These are phyloP conservation scores for Rutstroemia sp. DNA, from an alignment of 2,329 filamentous ascomycete genomes.

Conservation along the genomic window DNA sequence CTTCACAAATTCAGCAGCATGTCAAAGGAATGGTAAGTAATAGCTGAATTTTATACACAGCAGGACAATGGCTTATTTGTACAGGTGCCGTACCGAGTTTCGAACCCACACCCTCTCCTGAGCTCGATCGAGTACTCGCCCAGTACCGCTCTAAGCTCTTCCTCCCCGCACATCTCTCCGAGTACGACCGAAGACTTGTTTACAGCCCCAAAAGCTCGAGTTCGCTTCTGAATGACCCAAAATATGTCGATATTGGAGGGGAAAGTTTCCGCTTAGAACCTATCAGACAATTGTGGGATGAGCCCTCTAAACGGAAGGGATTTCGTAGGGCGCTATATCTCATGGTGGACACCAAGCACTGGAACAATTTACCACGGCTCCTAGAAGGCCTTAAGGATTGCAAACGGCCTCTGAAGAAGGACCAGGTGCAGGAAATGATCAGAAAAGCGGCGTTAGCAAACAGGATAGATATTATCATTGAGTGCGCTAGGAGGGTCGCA, in stretches of 20 bases:
- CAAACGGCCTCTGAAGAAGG: neutral
- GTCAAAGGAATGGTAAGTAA: constrained; percentile 20
- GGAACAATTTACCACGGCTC: constrained; percentile 27
- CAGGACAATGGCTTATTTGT: neutral
- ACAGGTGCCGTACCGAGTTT: constrained; percentile 25
- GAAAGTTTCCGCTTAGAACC: constrained; percentile 31
- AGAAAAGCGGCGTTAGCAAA: constrained; percentile 13
- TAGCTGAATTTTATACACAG: neutral
- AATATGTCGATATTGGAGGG: constrained; percentile 51
- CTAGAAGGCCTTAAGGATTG: constrained; percentile 25
- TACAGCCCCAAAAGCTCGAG: constrained; percentile 40
- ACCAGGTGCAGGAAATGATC: constrained; percentile 11
- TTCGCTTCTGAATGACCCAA: constrained; percentile 45
- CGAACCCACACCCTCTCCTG: constrained; percentile 45
- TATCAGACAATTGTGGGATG: constrained; percentile 19
- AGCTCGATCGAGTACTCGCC: constrained; percentile 46
- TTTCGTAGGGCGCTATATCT: constrained; percentile 17
- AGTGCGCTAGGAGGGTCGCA: constrained; percentile 22
- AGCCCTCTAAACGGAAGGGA: constrained; percentile 12
- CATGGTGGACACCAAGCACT: constrained; percentile 29
- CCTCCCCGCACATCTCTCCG: constrained; percentile 51
- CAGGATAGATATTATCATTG: constrained; percentile 24
- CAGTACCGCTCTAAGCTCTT: constrained; percentile 51
- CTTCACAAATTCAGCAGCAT: constrained; percentile 25
- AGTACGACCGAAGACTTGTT: constrained; percentile 45